Evolutionary conservation across 2,329 filamentous ascomycete genomes (phyloP), one percentile per base, ranked within the genome.

Genomic region (Claviceps arundinis): DNA sequence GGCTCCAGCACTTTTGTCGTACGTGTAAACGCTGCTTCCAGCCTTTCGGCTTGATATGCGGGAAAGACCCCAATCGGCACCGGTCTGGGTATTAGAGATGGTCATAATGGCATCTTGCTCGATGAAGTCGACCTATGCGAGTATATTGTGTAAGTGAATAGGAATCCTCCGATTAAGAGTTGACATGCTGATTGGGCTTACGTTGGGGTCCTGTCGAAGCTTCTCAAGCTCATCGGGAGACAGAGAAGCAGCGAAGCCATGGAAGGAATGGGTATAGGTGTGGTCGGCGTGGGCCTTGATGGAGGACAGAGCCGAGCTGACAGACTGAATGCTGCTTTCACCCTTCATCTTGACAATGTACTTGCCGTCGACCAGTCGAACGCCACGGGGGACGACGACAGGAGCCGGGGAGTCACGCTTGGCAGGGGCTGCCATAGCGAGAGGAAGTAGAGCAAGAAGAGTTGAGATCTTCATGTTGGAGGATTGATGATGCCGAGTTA

Each of bases 11-110:
- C 58, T 63, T 1, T 58, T 57, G 52, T 72, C 68, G 58, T 68
- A 72, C 49, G 59, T 59, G 60, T 70, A 73, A 26, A 57, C 57
- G 17, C 56, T 62, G 8, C 54, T 48, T 26, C 59, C 60, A 3
- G 61, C 56, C n/a, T 30, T 26, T 16, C 57, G 55, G 60, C 58
- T 65, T 13, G 69, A 71, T 45, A 72, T 58, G n/a, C 69, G 63
- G 2, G 65, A 61, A 19, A 71, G 61, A 17, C 68, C 68, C 70
- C 69, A 73, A 19, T 68, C 64, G n/a, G 71, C 67, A 44, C 60
- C 57, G 24, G 50, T 51, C 58, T 74, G 70, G 16, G 62, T 62
- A n/a, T 50, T 70, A 63, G 48, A 64, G 54, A 87, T 86, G 72
- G 86, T 62, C 46, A 73, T 59, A 37, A 63, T 55, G 45, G 60